Base-by-base conservation (phyloP, 2,329 filamentous ascomycete genomes). In the Pseudonectria buxi region DNA sequence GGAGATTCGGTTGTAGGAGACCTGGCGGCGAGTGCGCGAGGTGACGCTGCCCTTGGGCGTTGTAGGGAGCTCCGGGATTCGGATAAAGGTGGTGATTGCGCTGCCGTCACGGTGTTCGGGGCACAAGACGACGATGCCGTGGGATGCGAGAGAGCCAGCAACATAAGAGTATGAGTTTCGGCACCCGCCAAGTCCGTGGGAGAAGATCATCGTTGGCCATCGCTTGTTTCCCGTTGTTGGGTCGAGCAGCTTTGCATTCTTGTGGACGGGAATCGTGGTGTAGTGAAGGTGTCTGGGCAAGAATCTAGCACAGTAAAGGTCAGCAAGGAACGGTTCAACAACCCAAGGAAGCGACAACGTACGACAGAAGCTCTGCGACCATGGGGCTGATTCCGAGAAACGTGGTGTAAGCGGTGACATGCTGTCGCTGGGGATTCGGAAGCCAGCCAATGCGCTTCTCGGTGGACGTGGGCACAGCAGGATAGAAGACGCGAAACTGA, bases 131-230 rank as follows among this genome's bases (percentile, higher is more conserved):
- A 92, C 77, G 14, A 89, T 70, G 27, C 87, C 87, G 51, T 92
- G 81, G 14, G 83, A 87, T 4, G 87, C 84, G 18, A 94, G 64
- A 0, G 84, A 86, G 12, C 84, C 84, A 13, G 75, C 81, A 15
- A 94, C 64, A 53, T 89, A 82, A n/a, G 85, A 90, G 63, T 94
- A 94, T 10, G 85, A 78, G 51, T 92, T 92, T 46, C 85, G 74
- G 40, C 77, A 81, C 26, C 87, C 87, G 26, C 84, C 87, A 2
- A 94, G 69, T 1, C 87, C 87, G 55, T 94, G 87, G 2, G 86
- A 92, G 61, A 94, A 94, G 43, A 94, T 69, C 66, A 87, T 79
- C 1, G 86, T 83, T 0, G 87, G 86, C 82, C 85, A 92, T 63
- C 77, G 67, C 37, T 68, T 64, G 39, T 65, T 61, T 4, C 65